Evolutionary conservation across 1,139 yeast species (phyloP).

Genomic region (Zygoascus hellenicus): DNA sequence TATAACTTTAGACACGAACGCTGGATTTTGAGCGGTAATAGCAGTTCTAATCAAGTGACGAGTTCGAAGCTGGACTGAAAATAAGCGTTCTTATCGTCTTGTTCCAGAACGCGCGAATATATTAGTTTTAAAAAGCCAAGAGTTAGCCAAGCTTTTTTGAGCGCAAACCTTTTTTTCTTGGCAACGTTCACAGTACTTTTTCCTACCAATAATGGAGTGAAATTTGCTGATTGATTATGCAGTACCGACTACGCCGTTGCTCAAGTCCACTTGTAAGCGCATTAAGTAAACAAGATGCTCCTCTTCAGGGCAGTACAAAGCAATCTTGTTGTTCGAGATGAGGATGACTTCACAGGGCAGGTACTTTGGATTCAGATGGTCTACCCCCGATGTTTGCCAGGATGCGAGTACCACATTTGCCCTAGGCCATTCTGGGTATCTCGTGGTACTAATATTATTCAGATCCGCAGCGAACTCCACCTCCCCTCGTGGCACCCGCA

Average conservation of each 20-base stretch:
- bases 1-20: too few species aligned
- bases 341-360: slow-evolving; percentile 28
- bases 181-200: slow-evolving; percentile 5
- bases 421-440: slow-evolving; percentile 25
- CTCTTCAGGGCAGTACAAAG: slow-evolving; percentile 14
- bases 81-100: too few species aligned
- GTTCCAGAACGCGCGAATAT: too few species aligned
- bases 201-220: not conserved
- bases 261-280: slow-evolving; percentile 11
- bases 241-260: not conserved
- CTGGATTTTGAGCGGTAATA: too few species aligned
- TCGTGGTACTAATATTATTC: slow-evolving; percentile 17
- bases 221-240: not conserved
- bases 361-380: slow-evolving; percentile 22
- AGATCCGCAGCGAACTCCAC: slow-evolving; percentile 25
- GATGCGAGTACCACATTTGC: slow-evolving; percentile 22
- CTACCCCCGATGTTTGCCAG: slow-evolving; percentile 25
- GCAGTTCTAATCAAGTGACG: too few species aligned
- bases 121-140: not conserved
- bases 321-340: slow-evolving; percentile 14
- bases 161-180: slow-evolving; percentile 2
- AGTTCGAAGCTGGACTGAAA: too few species aligned
- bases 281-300: slow-evolving; percentile 14
- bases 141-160: slow-evolving; percentile 3
- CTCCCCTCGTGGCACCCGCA: slow-evolving; percentile 31